Percentiles rank a stretch among this genome's conserved stretches.
These are phyloP conservation scores for Helotiales sp. DNA, from an alignment of 2,329 filamentous ascomycete genomes.

Conservation along the genomic window DNA sequence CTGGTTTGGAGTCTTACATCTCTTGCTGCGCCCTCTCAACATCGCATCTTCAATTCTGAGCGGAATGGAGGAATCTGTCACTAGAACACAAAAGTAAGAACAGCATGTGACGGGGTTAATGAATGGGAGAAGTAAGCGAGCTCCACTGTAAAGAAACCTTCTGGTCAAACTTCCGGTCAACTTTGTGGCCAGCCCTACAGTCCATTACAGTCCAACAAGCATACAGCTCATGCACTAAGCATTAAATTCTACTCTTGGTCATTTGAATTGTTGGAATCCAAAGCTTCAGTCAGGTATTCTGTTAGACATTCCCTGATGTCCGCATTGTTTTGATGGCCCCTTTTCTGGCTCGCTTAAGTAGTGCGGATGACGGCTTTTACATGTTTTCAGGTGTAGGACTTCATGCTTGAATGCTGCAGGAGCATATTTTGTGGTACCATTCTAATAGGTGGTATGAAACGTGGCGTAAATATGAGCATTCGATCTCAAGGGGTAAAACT, in stretches of 20 bases:
- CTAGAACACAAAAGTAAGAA: background rate
- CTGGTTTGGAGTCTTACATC: no score
- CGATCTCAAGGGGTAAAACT: no score
- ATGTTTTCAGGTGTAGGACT: background rate
- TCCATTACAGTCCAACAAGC: background rate
- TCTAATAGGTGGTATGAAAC: no score
- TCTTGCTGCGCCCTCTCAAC: no score
- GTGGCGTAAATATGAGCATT: no score
- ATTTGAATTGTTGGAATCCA: no score
- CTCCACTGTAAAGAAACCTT: constrained; percentile 18
- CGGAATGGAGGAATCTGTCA: background rate
- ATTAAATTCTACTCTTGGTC: no score
- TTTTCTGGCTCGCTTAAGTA: background rate
- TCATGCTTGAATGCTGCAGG: no score
- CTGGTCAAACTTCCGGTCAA: constrained; percentile 29
- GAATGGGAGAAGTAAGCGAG: background rate
- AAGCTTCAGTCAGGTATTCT: background rate
- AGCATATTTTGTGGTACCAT: no score
- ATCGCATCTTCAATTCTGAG: no score
- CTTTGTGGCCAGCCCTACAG: no score
- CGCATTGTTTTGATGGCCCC: background rate
- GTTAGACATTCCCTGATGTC: background rate
- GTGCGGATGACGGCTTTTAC: background rate
- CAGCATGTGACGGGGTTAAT: background rate
- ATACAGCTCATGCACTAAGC: background rate